Percentiles rank a stretch among this genome's conserved stretches.
phyloP scores from a whole-genome alignment of 148 eudicot genomes.

The Amaranthus hypochondriacus region DNA sequence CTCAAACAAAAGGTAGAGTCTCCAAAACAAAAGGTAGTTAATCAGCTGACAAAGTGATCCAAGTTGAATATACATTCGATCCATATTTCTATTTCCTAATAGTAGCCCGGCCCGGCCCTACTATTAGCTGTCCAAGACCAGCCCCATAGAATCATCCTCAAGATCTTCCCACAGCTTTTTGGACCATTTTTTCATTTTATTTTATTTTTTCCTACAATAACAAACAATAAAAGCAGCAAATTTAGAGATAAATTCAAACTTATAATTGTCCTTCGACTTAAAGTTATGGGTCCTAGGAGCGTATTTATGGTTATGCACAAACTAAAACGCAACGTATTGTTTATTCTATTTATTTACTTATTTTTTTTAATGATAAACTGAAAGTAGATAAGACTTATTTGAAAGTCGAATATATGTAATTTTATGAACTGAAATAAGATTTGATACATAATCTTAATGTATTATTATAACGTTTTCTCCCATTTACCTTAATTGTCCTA shows the following conservation, averaged over 20 bases:
- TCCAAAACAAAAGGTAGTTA: neutral
- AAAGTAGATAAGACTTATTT: too few species aligned
- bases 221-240: too few species aligned
- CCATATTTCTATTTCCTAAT: too few species aligned
- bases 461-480: too few species aligned
- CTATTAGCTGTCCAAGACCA: slow-evolving; percentile 10
- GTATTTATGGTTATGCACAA: neutral
- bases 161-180: slow-evolving; percentile 2
- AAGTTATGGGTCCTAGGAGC: slow-evolving; percentile 18
- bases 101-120: neutral
- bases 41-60: neutral
- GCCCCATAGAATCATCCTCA: slow-evolving; percentile 16
- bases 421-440: too few species aligned
- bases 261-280: neutral
- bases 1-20: neutral
- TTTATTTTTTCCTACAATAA: too few species aligned
- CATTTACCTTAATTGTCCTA: too few species aligned
- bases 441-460: too few species aligned
- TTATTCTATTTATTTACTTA: too few species aligned
- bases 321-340: neutral
- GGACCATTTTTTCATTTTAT: neutral
- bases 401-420: too few species aligned
- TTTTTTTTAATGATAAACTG: too few species aligned
- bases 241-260: too few species aligned
- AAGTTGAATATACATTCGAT: neutral